Evolutionary conservation across 2,329 filamentous ascomycete genomes (phyloP).

Genomic region (Dactylella cylindrospora): DNA sequence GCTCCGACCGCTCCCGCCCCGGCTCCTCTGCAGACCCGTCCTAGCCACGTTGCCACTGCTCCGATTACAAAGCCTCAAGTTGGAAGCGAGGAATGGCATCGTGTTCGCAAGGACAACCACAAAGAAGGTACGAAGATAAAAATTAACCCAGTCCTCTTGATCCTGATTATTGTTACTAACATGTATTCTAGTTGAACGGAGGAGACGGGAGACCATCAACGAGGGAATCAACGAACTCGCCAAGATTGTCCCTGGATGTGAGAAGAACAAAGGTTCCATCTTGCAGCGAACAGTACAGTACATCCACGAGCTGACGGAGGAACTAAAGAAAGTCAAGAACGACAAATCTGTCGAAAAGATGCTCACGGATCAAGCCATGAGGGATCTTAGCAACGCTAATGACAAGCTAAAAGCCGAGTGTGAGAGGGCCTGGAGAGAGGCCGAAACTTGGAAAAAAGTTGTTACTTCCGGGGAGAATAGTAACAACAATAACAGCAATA

Average conservation of each 20-base stretch:
- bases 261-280: conserved; percentile 99
- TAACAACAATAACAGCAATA: conserved; percentile 7
- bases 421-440: conserved; percentile 73
- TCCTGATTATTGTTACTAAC: conserved; percentile 47
- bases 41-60: conserved; percentile 58
- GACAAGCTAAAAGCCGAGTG: conserved; percentile 82
- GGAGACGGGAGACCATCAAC: conserved; percentile 95
- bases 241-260: conserved; percentile 94
- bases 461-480: conserved; percentile 34
- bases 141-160: background rate
- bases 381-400: conserved; percentile 81
- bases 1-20: conserved; percentile 23
- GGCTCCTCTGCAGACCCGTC: conserved; percentile 54
- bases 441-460: conserved; percentile 74
- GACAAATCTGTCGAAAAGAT: conserved; percentile 87
- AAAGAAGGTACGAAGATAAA: conserved; percentile 77
- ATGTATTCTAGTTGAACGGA: conserved; percentile 73
- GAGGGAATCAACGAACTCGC: conserved; percentile 97
- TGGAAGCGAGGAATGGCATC: conserved; percentile 98
- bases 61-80: conserved; percentile 75
- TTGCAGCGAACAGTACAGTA: conserved; percentile 90
- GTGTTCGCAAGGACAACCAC: conserved; percentile 94
- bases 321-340: conserved; percentile 56
- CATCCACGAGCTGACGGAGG: conserved; percentile 87
- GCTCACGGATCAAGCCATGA: conserved; percentile 82